Evolutionary conservation across 176 grass and related monocot genomes (phyloP), one percentile per base, ranked within the genome.

Genomic region (Guadua angustifolia): DNA sequence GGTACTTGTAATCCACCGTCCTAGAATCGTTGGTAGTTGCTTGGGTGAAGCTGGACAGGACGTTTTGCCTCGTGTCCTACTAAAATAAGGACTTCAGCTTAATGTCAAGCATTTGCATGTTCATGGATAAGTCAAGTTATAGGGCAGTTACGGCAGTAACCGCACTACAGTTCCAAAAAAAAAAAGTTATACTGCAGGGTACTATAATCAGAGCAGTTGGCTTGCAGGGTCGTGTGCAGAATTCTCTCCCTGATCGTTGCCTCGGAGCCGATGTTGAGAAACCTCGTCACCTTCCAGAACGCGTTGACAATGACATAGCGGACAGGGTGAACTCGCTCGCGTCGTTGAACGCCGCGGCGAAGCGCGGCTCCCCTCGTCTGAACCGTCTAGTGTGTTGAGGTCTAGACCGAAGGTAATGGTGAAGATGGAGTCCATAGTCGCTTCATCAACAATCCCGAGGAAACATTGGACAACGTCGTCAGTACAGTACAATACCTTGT

Each of bases 341-440:
- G 14, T 90, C 94, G 82, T 96, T 91, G 55, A 93, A 91, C 15
- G 94, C 86, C 19, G 85, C 80, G 22, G 94, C 83, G 58, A 96
- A 96, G 57, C 61, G 67, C 61, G 67, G 50, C 36, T 63, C 8
- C 94, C 94, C 18, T 79, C 83, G 6, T 51, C 29, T 0, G 72
- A 71, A 32, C 79, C 85, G 21, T 66, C 56, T 35, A 91, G 21
- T 26, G 79, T 84, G 79, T 89, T 75, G 53, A 96, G 58, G 42
- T 96, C 88, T 5, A 66, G 18, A 6, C 91, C 91, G 51, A 96
- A 96, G 1, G 73, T 82, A 42, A 93, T 79, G 45, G 75, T 84
- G 61, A 89, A 91, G 62, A 93, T 91, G 50, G 94, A 93, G 52
- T 93, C 94, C 88, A 95, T 93, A 15, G 94, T 90, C 0, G 88